These are phyloP conservation scores for Rusavskia elegans DNA, from an alignment of 495 filamentous ascomycete genomes.

Conservation along the genomic window DNA sequence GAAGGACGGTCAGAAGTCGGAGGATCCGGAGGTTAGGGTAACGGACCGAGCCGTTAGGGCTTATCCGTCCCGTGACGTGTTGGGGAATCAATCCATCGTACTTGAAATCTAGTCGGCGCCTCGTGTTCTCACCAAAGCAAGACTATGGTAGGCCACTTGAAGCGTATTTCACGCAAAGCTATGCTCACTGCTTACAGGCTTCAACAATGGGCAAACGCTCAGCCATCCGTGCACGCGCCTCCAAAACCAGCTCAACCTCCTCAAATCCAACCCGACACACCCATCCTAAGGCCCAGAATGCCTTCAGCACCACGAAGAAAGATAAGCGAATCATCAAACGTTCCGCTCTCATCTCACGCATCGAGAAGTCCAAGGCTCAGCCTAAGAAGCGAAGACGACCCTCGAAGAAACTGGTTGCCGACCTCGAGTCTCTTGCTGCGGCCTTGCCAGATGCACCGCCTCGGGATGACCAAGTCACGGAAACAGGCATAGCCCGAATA, in stretches of 20 bases:
- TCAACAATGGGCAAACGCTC: background rate
- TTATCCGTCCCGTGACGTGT: too few relatives aligned
- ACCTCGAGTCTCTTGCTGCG: conserved; percentile 58
- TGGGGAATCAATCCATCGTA: too few relatives aligned
- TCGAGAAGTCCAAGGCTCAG: conserved; percentile 36
- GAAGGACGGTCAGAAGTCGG: too few relatives aligned
- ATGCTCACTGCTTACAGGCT: background rate
- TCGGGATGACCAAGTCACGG: conserved; percentile 7
- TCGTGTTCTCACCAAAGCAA: background rate
- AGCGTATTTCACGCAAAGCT: background rate
- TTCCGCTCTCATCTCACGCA: conserved; percentile 54
- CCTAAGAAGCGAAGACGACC: conserved; percentile 37
- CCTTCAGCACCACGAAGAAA: conserved; percentile 50
- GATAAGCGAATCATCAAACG: conserved; percentile 68
- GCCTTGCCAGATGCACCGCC: conserved; percentile 48
- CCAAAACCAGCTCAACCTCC: background rate
- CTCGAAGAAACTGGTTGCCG: conserved; percentile 61
- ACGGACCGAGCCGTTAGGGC: too few relatives aligned
- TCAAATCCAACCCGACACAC: background rate
- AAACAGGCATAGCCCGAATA: conserved; percentile 31
- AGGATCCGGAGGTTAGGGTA: too few relatives aligned
- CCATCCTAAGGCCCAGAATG: background rate
- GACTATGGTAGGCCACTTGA: background rate
- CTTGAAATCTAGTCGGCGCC: too few relatives aligned
- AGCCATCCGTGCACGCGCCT: background rate